Base-by-base conservation (phyloP, 2,329 filamentous ascomycete species). In the Neoascochyta sp. region DNA sequence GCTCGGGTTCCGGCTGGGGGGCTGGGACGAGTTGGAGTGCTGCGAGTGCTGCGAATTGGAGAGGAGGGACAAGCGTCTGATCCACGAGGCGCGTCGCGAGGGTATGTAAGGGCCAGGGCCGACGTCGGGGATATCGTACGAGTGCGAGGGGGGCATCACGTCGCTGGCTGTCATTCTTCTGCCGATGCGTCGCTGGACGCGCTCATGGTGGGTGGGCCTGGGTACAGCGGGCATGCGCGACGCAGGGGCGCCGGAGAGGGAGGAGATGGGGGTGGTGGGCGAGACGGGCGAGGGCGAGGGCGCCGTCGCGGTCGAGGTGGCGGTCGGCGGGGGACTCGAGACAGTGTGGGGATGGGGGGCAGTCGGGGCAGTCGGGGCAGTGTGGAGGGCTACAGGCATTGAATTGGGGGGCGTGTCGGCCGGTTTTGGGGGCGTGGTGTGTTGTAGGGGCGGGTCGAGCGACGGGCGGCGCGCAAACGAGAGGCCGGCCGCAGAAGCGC, bases 61-160 rank as follows among this genome's bases (percentile, higher is more conserved):
- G 14, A 81, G 75, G 24, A 77, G 68, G 14, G 83, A 86, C 21
- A 88, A 65, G 27, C 82, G 77, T 47, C 78, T 76, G 43, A 87
- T 78, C 84, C 84, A 89, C 16, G 82, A 86, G 32, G 69, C 62
- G 14, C 70, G 66, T 18, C 55, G 43, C 24, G 53, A 43, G 26
- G 69, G 62, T 22, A 47, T 29, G 29, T 46, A 39, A 20, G 41
- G 33, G 19, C 39, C 25, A 9, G 41, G 31, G 27, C 62, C 57
- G 21, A 43, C 34, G 27, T 57, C 52, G 26, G 51, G 50, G 16
- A 42, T 43, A 16, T 49, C 45, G 24, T 44, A 41, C 39, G 24
- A 44, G 36, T 38, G 32, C 34, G 41, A 29, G 46, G 44, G 29
- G 46, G 39, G 5, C 42, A 44, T 31, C 16, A 45, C 47, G 36